A percentile compares a stretch with the other conserved stretches of the same genome.
These are phyloP conservation scores for Annulohypoxylon nitens DNA, from an alignment of 495 filamentous ascomycete species.

Conservation along the genomic window DNA sequence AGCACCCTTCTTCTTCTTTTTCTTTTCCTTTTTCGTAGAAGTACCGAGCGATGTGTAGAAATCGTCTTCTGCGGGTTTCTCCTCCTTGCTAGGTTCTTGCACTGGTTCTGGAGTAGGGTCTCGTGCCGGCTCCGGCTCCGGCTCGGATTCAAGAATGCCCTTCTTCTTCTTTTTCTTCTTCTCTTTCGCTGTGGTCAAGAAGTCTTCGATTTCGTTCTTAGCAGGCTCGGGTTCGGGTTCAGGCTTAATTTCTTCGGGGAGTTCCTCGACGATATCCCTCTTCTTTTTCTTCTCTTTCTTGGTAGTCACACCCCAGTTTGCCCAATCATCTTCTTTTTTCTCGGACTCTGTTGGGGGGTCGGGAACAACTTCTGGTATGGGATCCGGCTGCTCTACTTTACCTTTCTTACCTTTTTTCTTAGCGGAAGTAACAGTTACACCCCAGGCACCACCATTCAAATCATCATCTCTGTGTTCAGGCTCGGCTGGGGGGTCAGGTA, in stretches of 20 bases:
- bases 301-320: slow-evolving; percentile 2
- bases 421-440: background rate
- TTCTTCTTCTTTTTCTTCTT: slow-evolving; percentile 46
- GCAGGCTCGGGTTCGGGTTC: slow-evolving; percentile 32
- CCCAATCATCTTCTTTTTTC: slow-evolving; percentile 31
- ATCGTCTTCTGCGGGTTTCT: slow-evolving; percentile 43
- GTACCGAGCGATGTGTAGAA: slow-evolving; percentile 35
- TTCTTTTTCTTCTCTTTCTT: slow-evolving; percentile 41
- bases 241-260: slow-evolving; percentile 20
- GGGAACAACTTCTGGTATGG: slow-evolving; percentile 23
- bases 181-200: slow-evolving; percentile 6
- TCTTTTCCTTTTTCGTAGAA: slow-evolving; percentile 52
- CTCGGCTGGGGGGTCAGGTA: slow-evolving; percentile 34
- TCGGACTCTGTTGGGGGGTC: slow-evolving; percentile 35
- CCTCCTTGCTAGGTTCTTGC: slow-evolving; percentile 52
- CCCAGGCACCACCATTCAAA: slow-evolving; percentile 1
- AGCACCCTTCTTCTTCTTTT: slow-evolving; percentile 51
- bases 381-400: slow-evolving; percentile 35
- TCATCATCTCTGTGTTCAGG: slow-evolving; percentile 37
- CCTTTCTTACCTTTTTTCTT: slow-evolving; percentile 43
- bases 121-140: slow-evolving; percentile 29
- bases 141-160: slow-evolving; percentile 30
- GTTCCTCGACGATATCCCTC: slow-evolving; percentile 26
- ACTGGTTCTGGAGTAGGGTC: slow-evolving; percentile 33
- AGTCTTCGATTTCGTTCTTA: slow-evolving; percentile 28